Conservation (phyloP, 2,329 filamentous ascomycete genomes). For the Talaromyces funiculosus region DNA sequence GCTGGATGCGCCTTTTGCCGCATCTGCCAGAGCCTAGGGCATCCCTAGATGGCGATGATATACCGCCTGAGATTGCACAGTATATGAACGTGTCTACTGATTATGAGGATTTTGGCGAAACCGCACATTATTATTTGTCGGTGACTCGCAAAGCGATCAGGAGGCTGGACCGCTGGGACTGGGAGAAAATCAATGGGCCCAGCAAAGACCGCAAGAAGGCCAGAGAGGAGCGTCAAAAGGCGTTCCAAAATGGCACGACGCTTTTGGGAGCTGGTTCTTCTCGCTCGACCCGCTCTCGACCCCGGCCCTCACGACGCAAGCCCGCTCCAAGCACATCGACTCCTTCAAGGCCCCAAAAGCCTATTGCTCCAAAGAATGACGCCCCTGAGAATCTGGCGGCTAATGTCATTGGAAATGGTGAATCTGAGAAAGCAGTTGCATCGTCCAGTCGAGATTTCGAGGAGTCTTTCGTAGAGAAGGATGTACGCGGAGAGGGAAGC, state of each 20-base stretch:
- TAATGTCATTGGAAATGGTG: not conserved
- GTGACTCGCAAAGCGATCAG: conserved; percentile 39
- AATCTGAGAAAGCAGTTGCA: not conserved
- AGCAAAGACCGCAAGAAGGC: conserved; percentile 34
- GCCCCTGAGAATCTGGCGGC: conserved; percentile 1
- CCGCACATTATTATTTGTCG: conserved; percentile 41
- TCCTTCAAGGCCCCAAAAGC: conserved; percentile 5
- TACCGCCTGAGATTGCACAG: not conserved
- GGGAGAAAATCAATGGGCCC: conserved; percentile 36
- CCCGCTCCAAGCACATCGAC: conserved; percentile 2
- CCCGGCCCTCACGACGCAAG: conserved; percentile 14
- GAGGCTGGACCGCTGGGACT: conserved; percentile 43
- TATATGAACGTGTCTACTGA: conserved; percentile 19
- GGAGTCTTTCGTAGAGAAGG: conserved; percentile 31
- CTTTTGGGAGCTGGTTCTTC: conserved; percentile 15
- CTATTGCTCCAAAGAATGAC: conserved; percentile 13
- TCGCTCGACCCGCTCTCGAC: conserved; percentile 8
- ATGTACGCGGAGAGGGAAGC: conserved; percentile 32
- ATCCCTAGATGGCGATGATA: conserved; percentile 38
- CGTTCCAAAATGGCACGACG: conserved; percentile 20
- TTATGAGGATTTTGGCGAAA: conserved; percentile 45
- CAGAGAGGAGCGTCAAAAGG: conserved; percentile 34
- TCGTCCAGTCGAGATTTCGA: conserved; percentile 21
- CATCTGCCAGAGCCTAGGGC: conserved; percentile 42
- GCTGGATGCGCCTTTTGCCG: conserved; percentile 38